Evolutionary conservation across 371 early-diverging fungal genomes (phyloP).

Genomic region (Fennellomyces sp.): DNA sequence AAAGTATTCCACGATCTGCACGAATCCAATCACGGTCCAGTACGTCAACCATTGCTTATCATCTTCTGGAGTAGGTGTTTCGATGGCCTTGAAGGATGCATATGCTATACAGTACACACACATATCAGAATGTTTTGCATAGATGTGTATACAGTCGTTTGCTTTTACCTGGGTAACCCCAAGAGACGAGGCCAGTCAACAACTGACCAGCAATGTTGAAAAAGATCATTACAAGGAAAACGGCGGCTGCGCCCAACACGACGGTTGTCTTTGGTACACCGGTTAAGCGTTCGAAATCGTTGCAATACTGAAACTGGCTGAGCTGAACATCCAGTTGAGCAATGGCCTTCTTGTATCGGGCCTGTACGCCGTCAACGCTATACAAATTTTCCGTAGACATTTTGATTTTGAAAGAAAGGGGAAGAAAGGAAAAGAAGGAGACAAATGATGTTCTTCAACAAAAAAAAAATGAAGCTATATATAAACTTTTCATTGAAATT

Average conservation of each 20-base stretch:
- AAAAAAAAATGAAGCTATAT: no score
- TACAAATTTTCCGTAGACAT: conserved; percentile 11
- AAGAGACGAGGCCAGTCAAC: conserved; percentile 83
- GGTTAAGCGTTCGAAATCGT: conserved; percentile 62
- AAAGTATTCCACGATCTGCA: conserved; percentile 87
- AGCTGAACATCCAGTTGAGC: conserved; percentile 10
- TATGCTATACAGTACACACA: conserved; percentile 63
- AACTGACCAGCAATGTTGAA: conserved; percentile 86
- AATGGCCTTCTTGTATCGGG: conserved; percentile 1
- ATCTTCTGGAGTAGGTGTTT: conserved; percentile 75
- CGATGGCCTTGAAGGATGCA: conserved; percentile 94
- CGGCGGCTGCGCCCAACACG: conserved; percentile 58
- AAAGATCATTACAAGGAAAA: conserved; percentile 78
- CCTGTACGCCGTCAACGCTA: conserved; percentile 11
- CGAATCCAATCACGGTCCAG: conserved; percentile 87
- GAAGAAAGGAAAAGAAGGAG: background rate
- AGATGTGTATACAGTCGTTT: background rate
- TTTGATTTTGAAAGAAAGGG: conserved; percentile 1
- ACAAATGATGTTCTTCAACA: no score
- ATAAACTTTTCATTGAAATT: no score
- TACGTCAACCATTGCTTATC: conserved; percentile 91
- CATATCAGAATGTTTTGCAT: background rate
- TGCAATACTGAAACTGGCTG: conserved; percentile 62
- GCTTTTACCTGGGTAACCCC: conserved; percentile 77
- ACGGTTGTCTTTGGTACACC: conserved; percentile 32